Evolutionary conservation across 441 rosid species (phyloP).

Genomic region (Populus hybrid): DNA sequence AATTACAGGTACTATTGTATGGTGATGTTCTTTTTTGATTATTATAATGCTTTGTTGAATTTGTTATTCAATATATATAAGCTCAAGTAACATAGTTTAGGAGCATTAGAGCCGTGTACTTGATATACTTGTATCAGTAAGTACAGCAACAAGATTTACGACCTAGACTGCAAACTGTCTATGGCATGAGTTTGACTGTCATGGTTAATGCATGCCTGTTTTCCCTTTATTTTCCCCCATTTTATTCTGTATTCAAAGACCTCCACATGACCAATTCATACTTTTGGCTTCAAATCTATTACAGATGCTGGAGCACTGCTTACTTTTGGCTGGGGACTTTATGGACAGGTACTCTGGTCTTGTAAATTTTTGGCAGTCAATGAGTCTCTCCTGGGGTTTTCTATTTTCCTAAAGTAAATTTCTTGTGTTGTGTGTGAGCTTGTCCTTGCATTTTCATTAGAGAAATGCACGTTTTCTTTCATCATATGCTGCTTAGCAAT

Average conservation of each 20-base stretch:
- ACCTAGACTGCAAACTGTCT: not conserved
- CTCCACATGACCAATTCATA: not conserved
- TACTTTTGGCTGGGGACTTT: constrained; percentile 98
- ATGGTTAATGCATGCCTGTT: not conserved
- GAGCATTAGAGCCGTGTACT: not conserved
- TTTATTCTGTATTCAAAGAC: constrained; percentile 2
- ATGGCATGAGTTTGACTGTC: not conserved
- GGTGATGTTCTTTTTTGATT: not conserved
- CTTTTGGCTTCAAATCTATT: not conserved
- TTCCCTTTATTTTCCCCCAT: not conserved
- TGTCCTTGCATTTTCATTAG: not conserved
- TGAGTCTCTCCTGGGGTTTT: not conserved
- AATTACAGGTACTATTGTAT: constrained; percentile 57
- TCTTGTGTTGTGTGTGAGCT: not conserved
- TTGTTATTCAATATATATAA: constrained; percentile 3
- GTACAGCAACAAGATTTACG: constrained; percentile 1
- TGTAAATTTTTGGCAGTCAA: not conserved
- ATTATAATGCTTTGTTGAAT: not conserved
- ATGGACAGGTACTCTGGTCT: constrained; percentile 75
- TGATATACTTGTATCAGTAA: not conserved
- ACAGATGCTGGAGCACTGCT: constrained; percentile 97
- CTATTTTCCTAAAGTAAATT: not conserved
- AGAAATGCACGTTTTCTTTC: not conserved
- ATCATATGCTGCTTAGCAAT: not conserved
- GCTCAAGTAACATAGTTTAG: not conserved